Evolutionary conservation across 495 filamentous ascomycete genomes (phyloP), one percentile per base, ranked within the genome.

Genomic region (Durotheca rogersii): DNA sequence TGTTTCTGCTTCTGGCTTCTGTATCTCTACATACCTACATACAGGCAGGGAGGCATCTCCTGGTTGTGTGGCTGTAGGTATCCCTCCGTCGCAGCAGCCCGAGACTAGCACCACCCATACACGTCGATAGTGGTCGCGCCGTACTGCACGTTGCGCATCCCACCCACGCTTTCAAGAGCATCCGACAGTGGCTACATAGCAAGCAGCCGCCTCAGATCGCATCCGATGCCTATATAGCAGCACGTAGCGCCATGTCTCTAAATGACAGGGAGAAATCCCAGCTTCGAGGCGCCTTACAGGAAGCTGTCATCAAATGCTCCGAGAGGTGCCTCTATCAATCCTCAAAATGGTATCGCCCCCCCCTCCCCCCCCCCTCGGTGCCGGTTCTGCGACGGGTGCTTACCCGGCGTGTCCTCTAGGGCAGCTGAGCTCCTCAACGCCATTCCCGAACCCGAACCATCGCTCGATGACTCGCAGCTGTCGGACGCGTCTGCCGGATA

Each of bases 311-410:
- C 1, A 89, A 90, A 61, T 96, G 90, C 74, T 93, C 89, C 0
- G 94, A 99, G 57, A 76, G 94, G 63, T 95, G 94, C 72, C 80
- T 99, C 2, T 97, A 96, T 67, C 90, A 96, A 56, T 90, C 90
- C 11, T 84, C 94, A 10, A 99, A 97, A 84, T 97, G 94, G 93
- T 96, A 80, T 27, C 23, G 23, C 33, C 15, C 27, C 34, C 19
- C 1, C 17, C 19, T 25, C 15, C 17, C 17, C 32, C 17, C 17
- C n/a, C 12, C 20, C 34, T 10, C 4, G 40, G 16, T 4, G 5
- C 17, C 2, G 9, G 41, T 6, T 10, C 14, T 45, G 12, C 33
- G 27, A 37, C 15, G 20, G 37, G 21, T 49, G 36, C 54, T 50
- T 17, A 45, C 30, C 34, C 15, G 15, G 41, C 33, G 40, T 41